Evolutionary conservation across 164 flowering plant species (phyloP).

Genomic region (Brasenia schreberi): DNA sequence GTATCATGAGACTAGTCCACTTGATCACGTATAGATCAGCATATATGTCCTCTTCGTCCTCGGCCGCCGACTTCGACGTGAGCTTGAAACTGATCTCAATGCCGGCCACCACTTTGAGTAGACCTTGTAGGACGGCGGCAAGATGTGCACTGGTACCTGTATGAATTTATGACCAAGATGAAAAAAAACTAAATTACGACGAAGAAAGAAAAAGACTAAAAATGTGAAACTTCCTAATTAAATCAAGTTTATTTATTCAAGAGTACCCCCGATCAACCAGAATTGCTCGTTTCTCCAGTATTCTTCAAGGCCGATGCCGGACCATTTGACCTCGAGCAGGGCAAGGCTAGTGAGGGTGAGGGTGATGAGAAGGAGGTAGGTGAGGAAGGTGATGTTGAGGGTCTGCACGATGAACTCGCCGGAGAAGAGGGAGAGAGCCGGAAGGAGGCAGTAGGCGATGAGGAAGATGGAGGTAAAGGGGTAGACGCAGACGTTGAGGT

Average conservation of each 20-base stretch:
- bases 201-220: too few species aligned
- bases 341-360: constrained; percentile 36
- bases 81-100: constrained; percentile 63
- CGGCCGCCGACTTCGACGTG: constrained; percentile 47
- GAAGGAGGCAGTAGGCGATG: constrained; percentile 70
- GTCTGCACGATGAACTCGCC: constrained; percentile 63
- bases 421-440: constrained; percentile 59
- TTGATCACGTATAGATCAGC: constrained; percentile 63
- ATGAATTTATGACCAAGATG: too few species aligned
- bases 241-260: too few species aligned
- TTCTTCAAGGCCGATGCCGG: constrained; percentile 55
- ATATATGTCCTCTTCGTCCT: constrained; percentile 48
- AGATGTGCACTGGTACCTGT: constrained; percentile 48
- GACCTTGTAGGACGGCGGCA: constrained; percentile 61
- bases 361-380: constrained; percentile 50
- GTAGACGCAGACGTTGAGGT: constrained; percentile 64
- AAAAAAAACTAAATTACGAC: too few species aligned
- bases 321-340: constrained; percentile 68
- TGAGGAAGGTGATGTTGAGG: constrained; percentile 43
- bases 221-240: too few species aligned
- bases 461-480: constrained; percentile 82
- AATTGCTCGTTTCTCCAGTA: constrained; percentile 85
- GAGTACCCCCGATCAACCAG: constrained; percentile 56
- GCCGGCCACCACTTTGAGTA: constrained; percentile 60
- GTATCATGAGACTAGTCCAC: constrained; percentile 54